These are phyloP conservation scores for Penicillium salamii DNA, from an alignment of 495 filamentous ascomycete genomes.

Conservation along the genomic window DNA sequence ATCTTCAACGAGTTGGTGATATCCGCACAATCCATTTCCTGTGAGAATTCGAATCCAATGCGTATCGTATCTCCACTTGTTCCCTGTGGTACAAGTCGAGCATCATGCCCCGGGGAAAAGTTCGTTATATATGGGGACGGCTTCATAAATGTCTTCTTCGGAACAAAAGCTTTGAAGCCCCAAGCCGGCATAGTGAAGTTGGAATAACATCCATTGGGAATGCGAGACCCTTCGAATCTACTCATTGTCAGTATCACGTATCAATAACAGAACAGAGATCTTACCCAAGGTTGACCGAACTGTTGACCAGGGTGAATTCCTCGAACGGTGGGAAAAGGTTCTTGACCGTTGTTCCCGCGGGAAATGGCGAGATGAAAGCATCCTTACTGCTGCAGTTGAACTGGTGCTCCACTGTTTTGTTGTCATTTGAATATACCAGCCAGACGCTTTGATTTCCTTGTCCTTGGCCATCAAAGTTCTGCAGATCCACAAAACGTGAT, in stretches of 20 bases:
- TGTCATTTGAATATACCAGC: constrained; percentile 49
- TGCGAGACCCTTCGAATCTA: constrained; percentile 17
- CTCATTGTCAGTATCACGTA: constrained; percentile 1
- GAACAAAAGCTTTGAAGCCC: constrained; percentile 58
- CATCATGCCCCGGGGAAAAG: constrained; percentile 56
- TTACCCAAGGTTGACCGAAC: constrained; percentile 1
- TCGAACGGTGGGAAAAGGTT: constrained; percentile 51
- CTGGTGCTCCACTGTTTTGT: constrained; percentile 34
- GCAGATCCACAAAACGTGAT: constrained; percentile 29
- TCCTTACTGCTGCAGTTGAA: constrained; percentile 39
- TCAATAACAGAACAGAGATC: neutral
- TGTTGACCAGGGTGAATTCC: constrained; percentile 31
- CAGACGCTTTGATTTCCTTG: constrained; percentile 47
- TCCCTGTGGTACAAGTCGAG: constrained; percentile 41
- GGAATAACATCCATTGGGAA: constrained; percentile 48
- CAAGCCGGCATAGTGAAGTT: constrained; percentile 47
- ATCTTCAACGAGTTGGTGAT: constrained; percentile 34
- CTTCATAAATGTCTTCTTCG: constrained; percentile 34
- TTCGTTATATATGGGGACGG: constrained; percentile 56
- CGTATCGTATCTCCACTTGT: constrained; percentile 29
- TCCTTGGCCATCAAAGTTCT: constrained; percentile 41
- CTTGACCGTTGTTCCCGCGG: constrained; percentile 41
- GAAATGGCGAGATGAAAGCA: constrained; percentile 43
- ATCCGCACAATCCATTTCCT: constrained; percentile 54
- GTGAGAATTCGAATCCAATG: constrained; percentile 52